Evolutionary conservation across 139 green algal genomes (phyloP).

Genomic region (Tetradesmus lagerheimii): DNA sequence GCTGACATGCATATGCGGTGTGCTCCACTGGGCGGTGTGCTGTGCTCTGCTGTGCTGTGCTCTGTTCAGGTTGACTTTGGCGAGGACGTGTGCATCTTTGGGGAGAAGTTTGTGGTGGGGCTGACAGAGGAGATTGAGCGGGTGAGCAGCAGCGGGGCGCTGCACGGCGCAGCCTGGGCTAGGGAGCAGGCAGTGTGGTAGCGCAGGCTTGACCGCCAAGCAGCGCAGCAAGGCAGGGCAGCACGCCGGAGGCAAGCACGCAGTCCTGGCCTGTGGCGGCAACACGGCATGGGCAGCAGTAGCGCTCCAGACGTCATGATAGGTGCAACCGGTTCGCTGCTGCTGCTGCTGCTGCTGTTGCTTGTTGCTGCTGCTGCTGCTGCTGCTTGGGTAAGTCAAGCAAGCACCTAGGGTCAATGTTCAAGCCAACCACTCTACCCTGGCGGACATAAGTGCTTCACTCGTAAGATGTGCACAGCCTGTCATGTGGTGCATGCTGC

Average conservation of each 20-base stretch:
- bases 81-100: slow-evolving; percentile 41
- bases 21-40: background rate
- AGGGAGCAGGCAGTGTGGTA: background rate
- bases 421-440: too few relatives aligned
- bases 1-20: background rate
- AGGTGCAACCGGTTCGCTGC: too few relatives aligned
- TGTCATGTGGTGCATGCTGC: background rate
- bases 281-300: background rate
- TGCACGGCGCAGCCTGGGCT: background rate
- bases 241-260: background rate
- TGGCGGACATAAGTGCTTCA: too few relatives aligned
- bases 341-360: background rate
- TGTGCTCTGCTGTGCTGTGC: background rate
- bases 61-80: slow-evolving; percentile 32
- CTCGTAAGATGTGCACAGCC: too few relatives aligned
- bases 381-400: background rate
- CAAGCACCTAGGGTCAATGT: too few relatives aligned
- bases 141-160: background rate
- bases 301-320: too few relatives aligned
- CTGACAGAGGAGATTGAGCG: slow-evolving; percentile 21
- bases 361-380: background rate
- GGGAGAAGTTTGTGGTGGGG: slow-evolving; percentile 29
- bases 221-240: background rate
- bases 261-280: background rate
- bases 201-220: background rate